Base-by-base conservation (phyloP, 2,329 filamentous ascomycete genomes). In the Penicillium sp. region DNA sequence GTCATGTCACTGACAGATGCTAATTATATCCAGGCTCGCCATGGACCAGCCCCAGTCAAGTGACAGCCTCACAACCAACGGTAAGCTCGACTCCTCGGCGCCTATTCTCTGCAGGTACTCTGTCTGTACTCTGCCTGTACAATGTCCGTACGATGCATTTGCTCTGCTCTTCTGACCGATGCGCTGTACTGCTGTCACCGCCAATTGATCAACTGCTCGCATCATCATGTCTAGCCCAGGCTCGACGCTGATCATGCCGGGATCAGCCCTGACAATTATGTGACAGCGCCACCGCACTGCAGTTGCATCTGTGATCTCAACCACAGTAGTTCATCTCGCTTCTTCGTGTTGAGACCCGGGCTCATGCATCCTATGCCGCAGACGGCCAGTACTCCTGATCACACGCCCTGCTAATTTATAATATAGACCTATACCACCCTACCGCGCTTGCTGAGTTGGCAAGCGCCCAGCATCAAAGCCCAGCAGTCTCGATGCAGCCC, bases 401-500 rank as follows among this genome's bases (percentile, higher is more conserved):
- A 63, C 63, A 64, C 62, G 63, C 59, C 59, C 59, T 50, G 48
- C 51, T 46, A 49, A 53, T 57, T 55, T 55, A 57, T 56, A 55
- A 52, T 46, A 57, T 42, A 52, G 52, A 14, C 52, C 5, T 5
- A 3, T 35, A 33, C 28, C 11, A 35, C 33, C 57, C 55, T 54
- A 50, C 38, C 20, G 56, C 56, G 56, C 56, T 49, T 59, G 61
- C 59, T 63, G 62, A 62, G 61, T 62, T 64, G 62, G 61, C 63
- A 64, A 63, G 59, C 63, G 52, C 59, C 61, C 62, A 65, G 56
- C 60, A 60, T 60, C 61, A 61, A 54, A 46, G 47, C 35, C 45
- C 55, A 58, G 51, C 59, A 55, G 55, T 59, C 49, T 48, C 56
- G 56, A 54, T 49, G 47, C 60, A 47, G 23, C 52, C 56, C 59